Evolutionary conservation across 768 basidiomycete genomes (phyloP), one percentile per base, ranked within the genome.

Genomic region (Postia placenta): DNA sequence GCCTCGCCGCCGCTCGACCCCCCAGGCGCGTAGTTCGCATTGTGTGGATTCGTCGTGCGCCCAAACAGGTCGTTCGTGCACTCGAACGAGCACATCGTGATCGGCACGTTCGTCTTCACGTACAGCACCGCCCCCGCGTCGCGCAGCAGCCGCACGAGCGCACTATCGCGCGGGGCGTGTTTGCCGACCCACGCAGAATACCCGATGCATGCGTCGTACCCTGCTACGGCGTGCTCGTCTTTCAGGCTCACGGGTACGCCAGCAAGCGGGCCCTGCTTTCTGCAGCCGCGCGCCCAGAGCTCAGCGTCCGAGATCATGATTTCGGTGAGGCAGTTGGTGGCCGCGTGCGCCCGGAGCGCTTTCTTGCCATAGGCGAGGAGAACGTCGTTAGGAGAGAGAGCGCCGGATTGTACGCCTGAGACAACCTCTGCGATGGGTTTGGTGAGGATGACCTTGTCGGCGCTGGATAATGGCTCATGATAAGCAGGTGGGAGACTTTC

Each of bases 1-100:
- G 67, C 71, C 39, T 76, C 78, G 2, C 78, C 78, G 11, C 78
- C 78, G 0, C 72, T 74, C 1, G 75, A 78, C 11, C 74, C 78
- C 0, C 78, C 78, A 3, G 69, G 67, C 2, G 56, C 55, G 45
- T 67, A 69, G 5, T 64, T 64, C 15, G 56, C 50, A 49, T 71
- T 71, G 55, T 74, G 71, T 0, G 78, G 78, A 57, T 79, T 79
- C 19, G 60, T 63, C 7, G 74, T 74, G 35, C 64, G 63, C 1
- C 76, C 77, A 45, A 70, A 78, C 2, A 76, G 60, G 46, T 75
- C 70, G 43, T 74, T 75, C 42, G 61, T 52, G 0, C 67, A 68
- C 51, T 76, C 73, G 41, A 72, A 60, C 33, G 63, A 66, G 6
- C 74, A n/a, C 5, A 74, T 61, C 26, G 70, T 69, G 2, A 74